Evolutionary conservation across 1,139 yeast genomes (phyloP).

Genomic region (Sugiyamaella neomexicana): DNA sequence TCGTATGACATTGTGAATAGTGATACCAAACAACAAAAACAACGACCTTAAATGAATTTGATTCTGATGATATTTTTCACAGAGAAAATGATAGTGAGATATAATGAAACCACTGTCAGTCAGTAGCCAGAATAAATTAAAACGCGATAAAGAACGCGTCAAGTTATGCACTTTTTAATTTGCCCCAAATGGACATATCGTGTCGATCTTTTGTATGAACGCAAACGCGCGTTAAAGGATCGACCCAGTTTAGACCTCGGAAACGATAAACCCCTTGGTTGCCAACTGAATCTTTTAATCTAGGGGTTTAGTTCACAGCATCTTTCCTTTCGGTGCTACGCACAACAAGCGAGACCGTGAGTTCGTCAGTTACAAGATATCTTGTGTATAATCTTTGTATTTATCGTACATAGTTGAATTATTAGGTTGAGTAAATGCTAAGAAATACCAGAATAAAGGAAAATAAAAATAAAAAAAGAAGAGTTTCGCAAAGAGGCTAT

Average conservation of each 20-base stretch:
- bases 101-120: too few relatives aligned
- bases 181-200: neutral
- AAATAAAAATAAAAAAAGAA: too few relatives aligned
- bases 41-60: too few relatives aligned
- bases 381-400: neutral
- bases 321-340: too few relatives aligned
- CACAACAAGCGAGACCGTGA: too few relatives aligned
- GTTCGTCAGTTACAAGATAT: neutral
- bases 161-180: neutral
- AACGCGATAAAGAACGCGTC: neutral
- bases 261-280: too few relatives aligned
- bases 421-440: neutral
- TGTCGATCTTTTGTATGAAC: neutral
- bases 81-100: neutral
- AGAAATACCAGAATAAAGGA: neutral
- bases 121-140: neutral
- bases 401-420: neutral
- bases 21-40: too few relatives aligned
- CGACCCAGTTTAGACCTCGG: too few relatives aligned
- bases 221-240: neutral
- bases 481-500: too few relatives aligned
- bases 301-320: too few relatives aligned
- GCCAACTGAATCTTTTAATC: too few relatives aligned
- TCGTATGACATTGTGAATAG: conserved; percentile 55
- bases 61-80: too few relatives aligned